Percentiles rank a stretch among this genome's conserved stretches.
Conservation (phyloP, 306 rosid genomes). For the Prunus kanzakura region DNA sequence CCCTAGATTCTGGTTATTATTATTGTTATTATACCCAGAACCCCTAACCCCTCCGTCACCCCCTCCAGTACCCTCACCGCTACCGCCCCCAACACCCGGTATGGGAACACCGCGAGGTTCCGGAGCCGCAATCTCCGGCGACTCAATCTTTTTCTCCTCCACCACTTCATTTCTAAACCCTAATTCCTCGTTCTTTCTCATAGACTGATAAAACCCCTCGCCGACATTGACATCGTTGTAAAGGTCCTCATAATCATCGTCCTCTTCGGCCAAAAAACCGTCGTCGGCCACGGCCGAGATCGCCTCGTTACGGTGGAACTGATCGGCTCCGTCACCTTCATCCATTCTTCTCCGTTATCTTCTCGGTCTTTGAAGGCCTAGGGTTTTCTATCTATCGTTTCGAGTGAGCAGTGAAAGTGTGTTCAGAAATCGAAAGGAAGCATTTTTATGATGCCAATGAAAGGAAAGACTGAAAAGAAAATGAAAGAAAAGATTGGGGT, state of each 20-base stretch:
- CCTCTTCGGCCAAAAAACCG: slow-evolving; percentile 79
- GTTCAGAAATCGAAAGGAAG: neutral
- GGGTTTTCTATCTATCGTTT: neutral
- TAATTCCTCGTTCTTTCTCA: slow-evolving; percentile 65
- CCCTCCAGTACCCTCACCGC: slow-evolving; percentile 17
- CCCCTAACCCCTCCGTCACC: slow-evolving; percentile 39
- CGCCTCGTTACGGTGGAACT: slow-evolving; percentile 97
- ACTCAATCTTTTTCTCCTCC: slow-evolving; percentile 49
- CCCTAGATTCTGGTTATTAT: slow-evolving; percentile 61
- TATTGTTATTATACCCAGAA: slow-evolving; percentile 48
- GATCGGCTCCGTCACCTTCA: slow-evolving; percentile 79
- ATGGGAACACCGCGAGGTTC: slow-evolving; percentile 35
- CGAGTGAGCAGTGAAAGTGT: neutral
- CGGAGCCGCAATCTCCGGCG: slow-evolving; percentile 13
- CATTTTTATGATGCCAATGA: neutral
- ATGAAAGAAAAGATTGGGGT: neutral
- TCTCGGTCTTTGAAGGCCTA: neutral
- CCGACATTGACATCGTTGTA: slow-evolving; percentile 97
- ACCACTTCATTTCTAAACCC: slow-evolving; percentile 47
- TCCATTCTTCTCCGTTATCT: slow-evolving; percentile 38
- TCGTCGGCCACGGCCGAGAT: slow-evolving; percentile 96
- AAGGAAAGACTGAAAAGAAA: neutral
- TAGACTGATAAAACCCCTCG: slow-evolving; percentile 82
- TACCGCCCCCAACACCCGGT: slow-evolving; percentile 52
- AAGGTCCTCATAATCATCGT: slow-evolving; percentile 91